Evolutionary conservation across 164 flowering plant species (phyloP).

Genomic region (Cinnamomum micranthum): DNA sequence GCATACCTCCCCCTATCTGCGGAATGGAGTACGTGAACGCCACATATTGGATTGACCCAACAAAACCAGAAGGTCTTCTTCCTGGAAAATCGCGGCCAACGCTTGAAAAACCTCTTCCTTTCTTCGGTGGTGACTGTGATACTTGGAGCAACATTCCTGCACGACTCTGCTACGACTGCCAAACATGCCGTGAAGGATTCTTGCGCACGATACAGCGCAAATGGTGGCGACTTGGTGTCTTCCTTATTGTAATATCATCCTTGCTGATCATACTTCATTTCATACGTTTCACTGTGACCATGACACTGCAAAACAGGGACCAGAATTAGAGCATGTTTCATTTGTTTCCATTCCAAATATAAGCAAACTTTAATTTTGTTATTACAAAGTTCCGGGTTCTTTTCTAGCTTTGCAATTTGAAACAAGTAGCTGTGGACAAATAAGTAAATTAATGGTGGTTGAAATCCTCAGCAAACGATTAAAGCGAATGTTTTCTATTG

Average conservation of each 20-base stretch:
- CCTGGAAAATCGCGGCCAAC: not conserved
- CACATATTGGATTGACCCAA: constrained; percentile 30
- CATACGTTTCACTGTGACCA: not conserved
- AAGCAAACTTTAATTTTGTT: not conserved
- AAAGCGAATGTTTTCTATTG: too few species aligned
- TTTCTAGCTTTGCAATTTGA: not conserved
- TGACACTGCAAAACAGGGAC: not conserved
- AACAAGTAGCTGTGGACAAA: not conserved
- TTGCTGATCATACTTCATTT: constrained; percentile 16
- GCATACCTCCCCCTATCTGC: constrained; percentile 41
- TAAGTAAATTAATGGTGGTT: too few species aligned
- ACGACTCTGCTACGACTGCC: constrained; percentile 34
- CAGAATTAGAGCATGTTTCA: not conserved
- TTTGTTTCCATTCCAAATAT: not conserved
- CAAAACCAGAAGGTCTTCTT: not conserved
- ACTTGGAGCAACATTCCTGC: constrained; percentile 30
- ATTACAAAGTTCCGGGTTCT: not conserved
- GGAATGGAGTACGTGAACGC: constrained; percentile 40
- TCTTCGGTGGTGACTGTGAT: constrained; percentile 25
- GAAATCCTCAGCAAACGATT: not conserved
- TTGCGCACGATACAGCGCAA: constrained; percentile 18
- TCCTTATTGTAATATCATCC: constrained; percentile 27
- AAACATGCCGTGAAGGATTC: constrained; percentile 36
- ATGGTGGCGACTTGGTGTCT: constrained; percentile 40
- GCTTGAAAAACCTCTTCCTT: not conserved